Percentiles rank a stretch among this genome's conserved stretches.
Evolutionary conservation across 768 basidiomycete genomes (phyloP).

Genomic region (Serendipita vermifera): DNA sequence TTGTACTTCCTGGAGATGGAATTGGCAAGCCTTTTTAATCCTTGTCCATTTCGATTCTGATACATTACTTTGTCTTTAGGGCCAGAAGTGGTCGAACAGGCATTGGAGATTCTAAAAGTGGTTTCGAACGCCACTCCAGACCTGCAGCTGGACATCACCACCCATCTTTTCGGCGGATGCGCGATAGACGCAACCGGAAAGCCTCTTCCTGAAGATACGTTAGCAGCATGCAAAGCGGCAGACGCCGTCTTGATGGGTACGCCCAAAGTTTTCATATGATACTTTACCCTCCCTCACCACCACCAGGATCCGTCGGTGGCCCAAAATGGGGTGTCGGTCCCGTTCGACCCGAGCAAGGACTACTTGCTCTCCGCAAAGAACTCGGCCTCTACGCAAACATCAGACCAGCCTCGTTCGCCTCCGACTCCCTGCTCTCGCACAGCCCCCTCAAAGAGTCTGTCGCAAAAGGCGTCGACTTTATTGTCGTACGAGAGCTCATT

Average conservation of each 20-base stretch:
- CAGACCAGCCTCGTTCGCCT: constrained; percentile 89
- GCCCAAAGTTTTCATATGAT: constrained; percentile 15
- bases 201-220: constrained; percentile 69
- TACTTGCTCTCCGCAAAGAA: constrained; percentile 77
- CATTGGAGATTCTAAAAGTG: constrained; percentile 65
- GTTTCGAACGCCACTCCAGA: constrained; percentile 49
- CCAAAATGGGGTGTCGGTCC: constrained; percentile 93
- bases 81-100: constrained; percentile 81
- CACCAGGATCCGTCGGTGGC: constrained; percentile 86
- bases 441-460: constrained; percentile 82
- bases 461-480: constrained; percentile 75
- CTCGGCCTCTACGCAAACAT: constrained; percentile 97
- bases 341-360: constrained; percentile 84
- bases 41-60: neutral
- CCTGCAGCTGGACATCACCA: constrained; percentile 59
- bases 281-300: neutral
- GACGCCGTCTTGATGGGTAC: constrained; percentile 94
- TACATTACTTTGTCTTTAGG: constrained; percentile 32
- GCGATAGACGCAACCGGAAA: constrained; percentile 85
- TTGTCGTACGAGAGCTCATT: constrained; percentile 92
- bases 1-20: constrained; percentile 89
- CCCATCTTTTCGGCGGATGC: constrained; percentile 77
- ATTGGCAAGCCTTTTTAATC: constrained; percentile 48
- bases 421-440: constrained; percentile 72
- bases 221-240: constrained; percentile 80